These are phyloP conservation scores for Sarocladium brachiariae DNA, from an alignment of 2,329 filamentous ascomycete species.

Conservation along the genomic window DNA sequence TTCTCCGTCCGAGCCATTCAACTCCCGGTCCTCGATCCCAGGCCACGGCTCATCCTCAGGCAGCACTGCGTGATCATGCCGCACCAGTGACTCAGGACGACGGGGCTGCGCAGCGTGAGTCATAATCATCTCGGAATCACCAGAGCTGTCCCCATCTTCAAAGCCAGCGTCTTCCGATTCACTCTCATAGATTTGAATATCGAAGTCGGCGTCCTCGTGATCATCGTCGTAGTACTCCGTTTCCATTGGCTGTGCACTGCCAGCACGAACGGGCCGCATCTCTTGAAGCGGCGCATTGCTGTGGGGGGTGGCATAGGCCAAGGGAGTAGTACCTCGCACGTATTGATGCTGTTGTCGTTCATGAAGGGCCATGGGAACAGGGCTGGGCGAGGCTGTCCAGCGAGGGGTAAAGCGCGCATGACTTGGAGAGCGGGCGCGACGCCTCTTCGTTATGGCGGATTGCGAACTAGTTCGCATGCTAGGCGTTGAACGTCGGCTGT, in stretches of 20 bases:
- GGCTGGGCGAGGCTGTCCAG: conserved; percentile 44
- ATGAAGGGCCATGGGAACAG: conserved; percentile 27
- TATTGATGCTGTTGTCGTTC: conserved; percentile 30
- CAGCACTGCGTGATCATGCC: conserved; percentile 17
- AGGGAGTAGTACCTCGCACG: conserved; percentile 45
- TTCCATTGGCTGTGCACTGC: conserved; percentile 22
- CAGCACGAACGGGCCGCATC: conserved; percentile 22
- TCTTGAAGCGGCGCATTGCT: conserved; percentile 52
- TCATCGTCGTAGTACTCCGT: conserved; percentile 27
- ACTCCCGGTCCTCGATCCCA: conserved; percentile 45
- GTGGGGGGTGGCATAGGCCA: conserved; percentile 69
- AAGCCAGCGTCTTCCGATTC: conserved; percentile 26
- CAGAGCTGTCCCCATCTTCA: conserved; percentile 21
- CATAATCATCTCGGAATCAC: conserved; percentile 19
- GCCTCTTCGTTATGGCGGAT: conserved; percentile 33
- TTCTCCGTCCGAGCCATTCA: conserved; percentile 39
- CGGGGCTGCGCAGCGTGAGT: conserved; percentile 17
- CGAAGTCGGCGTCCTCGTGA: conserved; percentile 25
- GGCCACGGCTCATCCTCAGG: conserved; percentile 52
- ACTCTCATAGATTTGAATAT: conserved; percentile 30
- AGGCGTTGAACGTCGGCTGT: conserved; percentile 26
- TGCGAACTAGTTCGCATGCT: conserved; percentile 19
- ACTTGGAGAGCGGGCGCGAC: conserved; percentile 53
- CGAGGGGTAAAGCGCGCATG: conserved; percentile 47
- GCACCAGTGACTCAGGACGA: conserved; percentile 17